These are phyloP conservation scores for Pythium sukuiense DNA, from an alignment of 352 stramenopile species.

Conservation along the genomic window DNA sequence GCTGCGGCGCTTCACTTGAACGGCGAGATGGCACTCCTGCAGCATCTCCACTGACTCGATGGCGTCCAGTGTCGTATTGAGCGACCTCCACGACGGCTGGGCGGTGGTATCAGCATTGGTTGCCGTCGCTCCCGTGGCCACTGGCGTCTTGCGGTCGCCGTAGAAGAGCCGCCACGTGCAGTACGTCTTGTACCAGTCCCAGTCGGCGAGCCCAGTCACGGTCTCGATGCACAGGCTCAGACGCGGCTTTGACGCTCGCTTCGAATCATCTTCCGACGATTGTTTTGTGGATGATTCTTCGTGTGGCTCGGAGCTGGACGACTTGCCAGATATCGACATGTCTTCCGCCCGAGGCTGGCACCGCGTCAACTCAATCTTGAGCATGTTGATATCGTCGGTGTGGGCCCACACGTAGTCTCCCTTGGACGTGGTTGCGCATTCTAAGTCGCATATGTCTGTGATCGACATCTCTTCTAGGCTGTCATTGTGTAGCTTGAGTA, in stretches of 20 bases:
- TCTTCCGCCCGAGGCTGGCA: neutral
- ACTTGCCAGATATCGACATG: too few species aligned
- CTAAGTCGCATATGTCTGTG: neutral
- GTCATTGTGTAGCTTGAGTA: neutral
- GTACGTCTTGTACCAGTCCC: neutral
- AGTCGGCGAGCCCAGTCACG: neutral
- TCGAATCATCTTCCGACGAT: neutral
- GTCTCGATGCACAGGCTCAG: neutral
- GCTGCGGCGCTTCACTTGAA: neutral
- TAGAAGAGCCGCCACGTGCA: neutral
- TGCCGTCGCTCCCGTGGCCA: neutral
- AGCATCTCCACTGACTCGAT: neutral
- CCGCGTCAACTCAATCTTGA: neutral
- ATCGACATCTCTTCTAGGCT: neutral
- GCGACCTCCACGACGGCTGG: neutral
- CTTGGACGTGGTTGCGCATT: neutral
- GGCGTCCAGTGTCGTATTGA: neutral
- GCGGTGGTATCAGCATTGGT: neutral
- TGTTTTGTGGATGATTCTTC: neutral
- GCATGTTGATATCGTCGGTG: neutral
- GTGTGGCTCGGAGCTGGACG: neutral
- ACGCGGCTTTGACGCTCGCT: neutral
- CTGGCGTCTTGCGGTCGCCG: neutral
- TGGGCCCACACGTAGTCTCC: neutral
- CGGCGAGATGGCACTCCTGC: neutral